phyloP scores from a whole-genome alignment of 2,329 filamentous ascomycete genomes.

The Fusarium sp. region DNA sequence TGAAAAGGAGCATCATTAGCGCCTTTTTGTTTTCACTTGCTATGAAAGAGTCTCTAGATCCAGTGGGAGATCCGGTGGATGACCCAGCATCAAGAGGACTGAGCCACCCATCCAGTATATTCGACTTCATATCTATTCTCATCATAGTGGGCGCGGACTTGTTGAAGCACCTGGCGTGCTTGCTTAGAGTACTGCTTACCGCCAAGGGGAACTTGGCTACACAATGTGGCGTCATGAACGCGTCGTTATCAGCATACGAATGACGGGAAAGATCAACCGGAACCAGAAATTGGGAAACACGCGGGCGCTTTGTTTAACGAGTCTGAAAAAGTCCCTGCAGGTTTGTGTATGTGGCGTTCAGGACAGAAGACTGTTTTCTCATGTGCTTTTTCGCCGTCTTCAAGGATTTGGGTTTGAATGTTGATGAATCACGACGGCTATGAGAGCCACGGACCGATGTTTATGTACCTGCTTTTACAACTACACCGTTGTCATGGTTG shows the following conservation, averaged over 20 bases:
- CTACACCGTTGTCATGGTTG: not conserved
- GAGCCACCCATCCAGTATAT: not conserved
- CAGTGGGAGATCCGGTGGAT: not conserved
- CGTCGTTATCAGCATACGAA: not conserved
- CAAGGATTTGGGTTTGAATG: not conserved
- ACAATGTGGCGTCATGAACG: not conserved
- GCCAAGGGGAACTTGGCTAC: not conserved
- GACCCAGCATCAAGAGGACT: not conserved
- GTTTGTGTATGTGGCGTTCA: constrained; percentile 27
- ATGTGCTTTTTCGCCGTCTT: not conserved
- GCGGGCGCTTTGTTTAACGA: constrained; percentile 21
- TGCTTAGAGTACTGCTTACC: not conserved
- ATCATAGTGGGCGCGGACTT: not conserved
- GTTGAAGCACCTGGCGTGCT: not conserved
- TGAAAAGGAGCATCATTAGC: constrained; percentile 47
- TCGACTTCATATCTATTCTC: not conserved
- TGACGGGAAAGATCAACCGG: not conserved
- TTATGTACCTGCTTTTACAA: not conserved
- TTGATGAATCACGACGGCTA: constrained; percentile 25
- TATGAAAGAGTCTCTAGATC: not conserved
- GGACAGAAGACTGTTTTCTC: not conserved
- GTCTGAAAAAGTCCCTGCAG: constrained; percentile 1
- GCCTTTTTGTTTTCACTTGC: not conserved
- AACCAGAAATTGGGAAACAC: constrained; percentile 8
- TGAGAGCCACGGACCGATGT: constrained; percentile 2